Evolutionary conservation across 2,329 filamentous ascomycete genomes (phyloP).

Genomic region (Arthrobotrys musiformis): DNA sequence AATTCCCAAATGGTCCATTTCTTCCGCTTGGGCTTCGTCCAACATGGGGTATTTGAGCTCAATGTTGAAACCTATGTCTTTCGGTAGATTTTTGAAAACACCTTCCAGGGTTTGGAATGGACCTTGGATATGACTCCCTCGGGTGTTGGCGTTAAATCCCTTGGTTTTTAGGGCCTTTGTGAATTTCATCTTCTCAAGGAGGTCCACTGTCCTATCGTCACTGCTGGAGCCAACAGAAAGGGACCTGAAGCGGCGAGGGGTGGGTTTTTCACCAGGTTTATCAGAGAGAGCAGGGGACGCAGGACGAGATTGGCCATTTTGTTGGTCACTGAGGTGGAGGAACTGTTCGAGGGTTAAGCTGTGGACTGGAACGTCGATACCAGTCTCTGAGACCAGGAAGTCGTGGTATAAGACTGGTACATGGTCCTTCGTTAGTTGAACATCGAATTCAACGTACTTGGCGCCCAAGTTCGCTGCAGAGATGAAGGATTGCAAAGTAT

Average conservation of each 20-base stretch:
- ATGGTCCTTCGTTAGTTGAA: slow-evolving; percentile 98
- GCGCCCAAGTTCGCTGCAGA: slow-evolving; percentile 92
- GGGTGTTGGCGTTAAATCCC: slow-evolving; percentile 93
- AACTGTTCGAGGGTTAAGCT: slow-evolving; percentile 88
- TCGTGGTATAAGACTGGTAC: slow-evolving; percentile 99
- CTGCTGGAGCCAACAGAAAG: slow-evolving; percentile 69
- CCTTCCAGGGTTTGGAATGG: slow-evolving; percentile 96
- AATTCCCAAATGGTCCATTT: slow-evolving; percentile 95
- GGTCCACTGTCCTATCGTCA: slow-evolving; percentile 66
- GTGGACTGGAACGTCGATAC: slow-evolving; percentile 95
- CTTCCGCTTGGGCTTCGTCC: slow-evolving; percentile 90
- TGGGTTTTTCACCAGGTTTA: slow-evolving; percentile 34
- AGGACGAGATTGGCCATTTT: slow-evolving; percentile 64
- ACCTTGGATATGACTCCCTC: slow-evolving; percentile 93
- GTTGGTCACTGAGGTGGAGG: slow-evolving; percentile 53
- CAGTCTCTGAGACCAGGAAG: slow-evolving; percentile 96
- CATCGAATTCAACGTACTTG: slow-evolving; percentile 80
- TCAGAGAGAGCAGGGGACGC: slow-evolving; percentile 64
- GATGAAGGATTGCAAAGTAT: slow-evolving; percentile 95
- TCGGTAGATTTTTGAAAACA: slow-evolving; percentile 84
- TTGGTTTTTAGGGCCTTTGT: slow-evolving; percentile 91
- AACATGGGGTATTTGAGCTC: slow-evolving; percentile 99
- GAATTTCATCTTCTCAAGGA: slow-evolving; percentile 92
- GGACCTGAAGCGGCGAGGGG: slow-evolving; percentile 64
- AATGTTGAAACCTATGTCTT: slow-evolving; percentile 92